Evolutionary conservation across 2,329 filamentous ascomycete species (phyloP), one percentile per base, ranked within the genome.

Genomic region (Alternaria ethzedia): DNA sequence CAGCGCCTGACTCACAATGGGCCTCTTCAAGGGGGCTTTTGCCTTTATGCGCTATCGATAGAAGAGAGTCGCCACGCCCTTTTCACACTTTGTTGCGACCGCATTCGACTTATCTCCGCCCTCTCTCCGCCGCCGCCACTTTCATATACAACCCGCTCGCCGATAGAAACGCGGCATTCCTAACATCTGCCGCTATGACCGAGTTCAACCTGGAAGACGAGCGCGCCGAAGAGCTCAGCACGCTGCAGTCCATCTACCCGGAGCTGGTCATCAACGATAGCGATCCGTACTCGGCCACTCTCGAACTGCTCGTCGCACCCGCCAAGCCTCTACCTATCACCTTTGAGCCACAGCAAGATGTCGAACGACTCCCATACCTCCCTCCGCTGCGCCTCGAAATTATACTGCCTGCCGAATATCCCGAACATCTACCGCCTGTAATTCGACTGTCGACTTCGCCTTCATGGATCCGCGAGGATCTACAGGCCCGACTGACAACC

Each of bases 201-300:
- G 73, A 72, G 13, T 41, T 56, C 8, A 57, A 65, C n/a, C 7
- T 61, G 11, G 83, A 86, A 17, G 87, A 90, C 72, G 88, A 90
- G 69, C 84, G 88, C 65, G 81, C 83, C 28, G 83, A 88, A 69
- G 88, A 90, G 77, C 80, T 90, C 50, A 83, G 82, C 10, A 84
- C 87, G 23, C 83, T 90, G 61, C 82, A 83, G 47, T 87, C 88
- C 54, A 90, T 90, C 60, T 90, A 83, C 63, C 88, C 88, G 2
- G 88, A 90, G 77, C 83, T 90, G 17, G 77, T 80, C 30, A 75
- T 86, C 62, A 82, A 88, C 57, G 72, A 83, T 9, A 69, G 72
- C 9, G 74, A 81, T 32, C 80, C 82, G 0, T 73, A 71, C 30
- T 78, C 79, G 59, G 87, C 86, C 2, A 83, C 81, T 5, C 81